These are phyloP conservation scores for Beta vulgaris DNA, from an alignment of 148 eudicot genomes.

Conservation along the genomic window DNA sequence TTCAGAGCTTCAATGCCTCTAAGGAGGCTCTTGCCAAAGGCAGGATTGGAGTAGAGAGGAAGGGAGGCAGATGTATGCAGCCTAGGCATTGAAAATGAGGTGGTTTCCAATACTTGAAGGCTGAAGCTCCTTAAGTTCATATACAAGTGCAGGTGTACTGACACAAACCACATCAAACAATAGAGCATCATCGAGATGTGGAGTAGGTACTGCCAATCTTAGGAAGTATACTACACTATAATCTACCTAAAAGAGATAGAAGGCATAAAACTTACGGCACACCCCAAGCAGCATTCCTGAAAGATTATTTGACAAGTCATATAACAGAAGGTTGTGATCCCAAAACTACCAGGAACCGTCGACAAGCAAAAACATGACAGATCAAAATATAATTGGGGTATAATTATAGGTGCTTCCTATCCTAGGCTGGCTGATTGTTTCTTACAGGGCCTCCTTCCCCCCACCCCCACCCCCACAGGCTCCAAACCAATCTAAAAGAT, in stretches of 20 bases:
- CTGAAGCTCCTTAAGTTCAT: neutral
- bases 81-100: neutral
- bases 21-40: neutral
- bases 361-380: neutral
- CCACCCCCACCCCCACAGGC: neutral
- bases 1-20: neutral
- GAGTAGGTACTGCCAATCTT: neutral
- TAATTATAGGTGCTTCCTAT: neutral
- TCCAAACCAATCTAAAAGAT: neutral
- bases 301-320: too few relatives aligned
- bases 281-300: too few relatives aligned
- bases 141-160: neutral
- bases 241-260: too few relatives aligned
- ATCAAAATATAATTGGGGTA: neutral
- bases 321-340: too few relatives aligned
- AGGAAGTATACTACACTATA: neutral
- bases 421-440: neutral
- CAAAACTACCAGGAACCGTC: neutral
- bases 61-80: neutral
- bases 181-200: neutral
- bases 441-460: neutral
- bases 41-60: neutral
- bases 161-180: neutral
- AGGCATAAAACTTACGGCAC: neutral
- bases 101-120: neutral